Percentiles rank a stretch among this genome's conserved stretches.
Evolutionary conservation across 352 stramenopile species (phyloP).

Genomic region (Pythium scleroteichum): DNA sequence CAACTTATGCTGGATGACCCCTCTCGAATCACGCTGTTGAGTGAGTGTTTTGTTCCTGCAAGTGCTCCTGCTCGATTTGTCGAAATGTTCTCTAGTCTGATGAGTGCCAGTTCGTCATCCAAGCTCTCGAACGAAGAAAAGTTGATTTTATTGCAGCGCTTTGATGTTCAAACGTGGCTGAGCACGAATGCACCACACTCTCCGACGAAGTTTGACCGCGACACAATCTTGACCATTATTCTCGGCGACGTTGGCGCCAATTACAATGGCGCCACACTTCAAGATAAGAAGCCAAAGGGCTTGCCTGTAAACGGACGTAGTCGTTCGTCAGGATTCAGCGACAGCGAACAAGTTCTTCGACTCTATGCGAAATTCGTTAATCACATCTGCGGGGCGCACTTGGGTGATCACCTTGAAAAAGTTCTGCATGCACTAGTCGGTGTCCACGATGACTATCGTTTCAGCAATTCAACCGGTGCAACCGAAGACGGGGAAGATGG

Average conservation of each 20-base stretch:
- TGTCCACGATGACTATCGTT: constrained; percentile 81
- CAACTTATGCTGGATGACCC: constrained; percentile 86
- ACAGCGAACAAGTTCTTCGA: constrained; percentile 51
- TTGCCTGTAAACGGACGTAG: not conserved
- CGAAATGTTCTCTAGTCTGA: constrained; percentile 87
- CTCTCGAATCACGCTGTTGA: constrained; percentile 75
- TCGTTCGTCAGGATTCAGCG: not conserved
- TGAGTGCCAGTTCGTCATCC: constrained; percentile 68
- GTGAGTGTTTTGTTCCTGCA: constrained; percentile 81
- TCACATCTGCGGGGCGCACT: constrained; percentile 58
- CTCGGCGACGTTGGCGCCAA: constrained; percentile 62
- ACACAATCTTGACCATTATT: constrained; percentile 80
- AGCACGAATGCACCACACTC: constrained; percentile 43
- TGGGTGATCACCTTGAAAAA: constrained; percentile 84
- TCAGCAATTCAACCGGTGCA: constrained; percentile 35
- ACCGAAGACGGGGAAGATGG: not conserved
- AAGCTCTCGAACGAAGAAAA: constrained; percentile 78
- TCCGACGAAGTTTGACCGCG: constrained; percentile 78
- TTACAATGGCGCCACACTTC: not conserved
- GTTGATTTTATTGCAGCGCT: constrained; percentile 63
- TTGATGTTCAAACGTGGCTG: constrained; percentile 82
- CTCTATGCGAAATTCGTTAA: constrained; percentile 76
- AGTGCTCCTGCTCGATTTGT: constrained; percentile 74
- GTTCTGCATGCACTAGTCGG: constrained; percentile 78
- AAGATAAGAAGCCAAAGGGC: not conserved